phyloP scores from a whole-genome alignment of 768 basidiomycete genomes.

The Lactifluus subvellereus region DNA sequence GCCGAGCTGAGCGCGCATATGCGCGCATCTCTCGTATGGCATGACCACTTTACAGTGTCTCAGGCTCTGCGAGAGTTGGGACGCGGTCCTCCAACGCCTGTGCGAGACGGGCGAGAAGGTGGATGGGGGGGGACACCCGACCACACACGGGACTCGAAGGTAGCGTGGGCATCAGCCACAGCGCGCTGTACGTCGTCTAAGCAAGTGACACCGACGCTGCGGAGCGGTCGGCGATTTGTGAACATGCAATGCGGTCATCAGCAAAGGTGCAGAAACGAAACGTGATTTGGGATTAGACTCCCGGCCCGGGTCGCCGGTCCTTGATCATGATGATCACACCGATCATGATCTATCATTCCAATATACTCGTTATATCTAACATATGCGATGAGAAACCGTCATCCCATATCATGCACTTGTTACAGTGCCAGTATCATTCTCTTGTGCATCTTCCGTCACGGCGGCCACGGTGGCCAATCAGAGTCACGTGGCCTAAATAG shows the following conservation, averaged over 20 bases:
- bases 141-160: constrained; percentile 67
- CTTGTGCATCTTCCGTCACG: no score
- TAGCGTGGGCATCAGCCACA: constrained; percentile 49
- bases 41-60: constrained; percentile 73
- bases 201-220: constrained; percentile 52
- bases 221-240: not conserved
- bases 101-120: constrained; percentile 28
- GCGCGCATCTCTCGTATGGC: constrained; percentile 29
- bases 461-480: no score
- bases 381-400: no score
- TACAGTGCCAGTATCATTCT: no score
- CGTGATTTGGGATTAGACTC: no score
- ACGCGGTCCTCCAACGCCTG: constrained; percentile 33
- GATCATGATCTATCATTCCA: no score
- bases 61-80: constrained; percentile 56
- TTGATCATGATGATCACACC: no score
- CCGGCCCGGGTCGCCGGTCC: no score
- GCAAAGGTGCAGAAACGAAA: no score
- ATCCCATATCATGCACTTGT: no score
- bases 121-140: constrained; percentile 48
- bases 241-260: not conserved
- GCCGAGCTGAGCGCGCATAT: constrained; percentile 51
- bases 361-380: no score
- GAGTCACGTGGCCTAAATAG: no score
- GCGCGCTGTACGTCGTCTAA: constrained; percentile 45